Evolutionary conservation across 2,329 filamentous ascomycete species (phyloP), one percentile per base, ranked within the genome.

Genomic region (Beauveria sp.): DNA sequence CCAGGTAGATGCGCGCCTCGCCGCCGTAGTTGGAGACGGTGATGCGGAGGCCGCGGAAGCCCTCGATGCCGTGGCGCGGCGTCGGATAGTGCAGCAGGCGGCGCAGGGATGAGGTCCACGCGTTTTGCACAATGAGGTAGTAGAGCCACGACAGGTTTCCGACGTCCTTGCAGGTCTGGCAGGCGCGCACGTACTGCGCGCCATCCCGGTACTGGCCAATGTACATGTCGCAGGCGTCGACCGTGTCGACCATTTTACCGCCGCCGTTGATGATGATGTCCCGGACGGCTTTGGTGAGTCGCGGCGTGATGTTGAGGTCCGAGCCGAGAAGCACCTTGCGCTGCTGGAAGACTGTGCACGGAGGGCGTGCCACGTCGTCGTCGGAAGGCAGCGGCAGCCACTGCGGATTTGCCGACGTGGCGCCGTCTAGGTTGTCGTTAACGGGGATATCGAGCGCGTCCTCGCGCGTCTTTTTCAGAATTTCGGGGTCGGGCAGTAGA

Each of bases 21-120:
- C 95, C 95, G 51, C 91, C 91, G 71, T 99, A 99, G 73, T 98
- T 99, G 6, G 95, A 98, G 6, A 99, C 81, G 62, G 92, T 96
- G 69, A 99, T 95, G 57, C 82, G 85, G 72, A 89, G 80, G 8
- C 82, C 79, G 62, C 88, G 74, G 70, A 99, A 97, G 0, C 91
- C 93, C 0, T 88, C 85, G 42, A 99, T 86, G 1, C 91, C 90
- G 9, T 86, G 73, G 52, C 83, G 84, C 5, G 93, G 90, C 16
- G 96, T 71, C 0, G 95, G 95, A 67, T 99, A 99, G 71, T 99
- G 95, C 26, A 99, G 79, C 34, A 98, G 80, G 55, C 91, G 87
- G 49, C 86, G 85, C 62, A 92, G 79, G 0, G 95, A 93, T 14
- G 89, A 93, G 1, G 90, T 93, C 90, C 93, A 99, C 64, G 86